These are phyloP conservation scores for Parathielavia hyrcaniae DNA, from an alignment of 495 filamentous ascomycete species.

Conservation along the genomic window DNA sequence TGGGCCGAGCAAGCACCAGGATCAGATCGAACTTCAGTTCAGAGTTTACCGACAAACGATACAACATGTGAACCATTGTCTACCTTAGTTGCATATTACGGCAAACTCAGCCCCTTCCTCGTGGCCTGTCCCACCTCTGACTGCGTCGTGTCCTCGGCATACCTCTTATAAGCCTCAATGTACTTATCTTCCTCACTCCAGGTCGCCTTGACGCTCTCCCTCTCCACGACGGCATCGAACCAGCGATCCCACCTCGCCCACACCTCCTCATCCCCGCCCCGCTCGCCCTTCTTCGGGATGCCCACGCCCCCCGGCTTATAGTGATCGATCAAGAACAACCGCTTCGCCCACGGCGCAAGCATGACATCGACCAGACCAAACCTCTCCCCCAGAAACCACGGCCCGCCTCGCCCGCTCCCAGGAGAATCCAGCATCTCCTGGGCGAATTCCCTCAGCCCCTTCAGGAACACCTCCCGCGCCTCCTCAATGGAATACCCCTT, in stretches of 20 bases:
- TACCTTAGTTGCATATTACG: conserved; percentile 34
- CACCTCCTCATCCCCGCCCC: conserved; percentile 38
- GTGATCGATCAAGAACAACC: conserved; percentile 64
- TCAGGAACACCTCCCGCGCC: conserved; percentile 45
- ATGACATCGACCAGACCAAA: conserved; percentile 57
- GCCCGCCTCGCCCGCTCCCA: conserved; percentile 40
- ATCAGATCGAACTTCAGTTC: too few relatives aligned
- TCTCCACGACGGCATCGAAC: conserved; percentile 48
- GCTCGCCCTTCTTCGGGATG: conserved; percentile 39
- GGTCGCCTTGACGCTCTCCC: conserved; percentile 55
- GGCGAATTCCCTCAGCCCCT: conserved; percentile 49
- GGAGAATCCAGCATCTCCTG: conserved; percentile 45
- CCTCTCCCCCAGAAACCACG: conserved; percentile 56
- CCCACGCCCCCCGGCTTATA: conserved; percentile 58
- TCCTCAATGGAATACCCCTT: conserved; percentile 42
- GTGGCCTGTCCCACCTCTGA: conserved; percentile 64
- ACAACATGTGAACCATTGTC: too few relatives aligned
- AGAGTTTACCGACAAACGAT: too few relatives aligned
- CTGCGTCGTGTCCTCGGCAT: conserved; percentile 66
- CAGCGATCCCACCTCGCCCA: conserved; percentile 60
- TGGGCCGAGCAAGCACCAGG: too few relatives aligned
- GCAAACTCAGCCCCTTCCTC: conserved; percentile 54
- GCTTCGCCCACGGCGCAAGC: conserved; percentile 60
- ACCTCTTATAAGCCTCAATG: conserved; percentile 58
- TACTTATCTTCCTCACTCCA: conserved; percentile 58